phyloP scores from a whole-genome alignment of 345 rosid genomes.

The Ailanthus altissimus region DNA sequence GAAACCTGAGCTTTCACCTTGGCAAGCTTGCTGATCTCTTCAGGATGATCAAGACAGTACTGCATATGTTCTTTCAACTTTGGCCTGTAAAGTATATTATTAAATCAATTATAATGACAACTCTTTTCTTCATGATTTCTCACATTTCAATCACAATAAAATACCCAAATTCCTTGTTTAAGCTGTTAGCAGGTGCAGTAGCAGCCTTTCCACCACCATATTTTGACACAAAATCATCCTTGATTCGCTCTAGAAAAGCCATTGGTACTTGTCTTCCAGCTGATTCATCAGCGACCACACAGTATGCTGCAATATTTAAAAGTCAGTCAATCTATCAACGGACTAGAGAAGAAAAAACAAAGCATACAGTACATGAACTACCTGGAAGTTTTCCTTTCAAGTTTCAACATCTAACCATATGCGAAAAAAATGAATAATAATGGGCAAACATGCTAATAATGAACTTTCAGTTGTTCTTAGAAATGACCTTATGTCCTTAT shows the following conservation, averaged over 20 bases:
- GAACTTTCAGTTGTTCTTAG: neutral
- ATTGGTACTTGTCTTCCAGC: conserved; percentile 58
- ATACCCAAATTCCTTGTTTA: conserved; percentile 60
- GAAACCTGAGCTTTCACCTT: conserved; percentile 62
- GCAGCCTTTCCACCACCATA: conserved; percentile 59
- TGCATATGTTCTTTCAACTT: conserved; percentile 57
- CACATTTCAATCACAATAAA: neutral
- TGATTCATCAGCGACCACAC: conserved; percentile 67
- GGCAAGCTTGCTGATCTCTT: conserved; percentile 54
- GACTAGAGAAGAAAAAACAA: neutral
- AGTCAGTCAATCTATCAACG: conserved; percentile 25
- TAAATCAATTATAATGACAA: neutral
- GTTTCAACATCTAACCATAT: neutral
- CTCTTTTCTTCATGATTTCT: neutral
- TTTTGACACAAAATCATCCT: conserved; percentile 52
- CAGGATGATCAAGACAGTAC: conserved; percentile 34
- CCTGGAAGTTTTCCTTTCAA: too few species aligned
- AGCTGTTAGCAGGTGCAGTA: conserved; percentile 47
- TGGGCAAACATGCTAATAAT: too few species aligned
- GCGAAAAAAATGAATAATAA: neutral
- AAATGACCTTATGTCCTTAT: neutral
- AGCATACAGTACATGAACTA: neutral
- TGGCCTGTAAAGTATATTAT: conserved; percentile 26
- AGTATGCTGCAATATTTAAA: conserved; percentile 47
- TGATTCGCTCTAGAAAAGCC: conserved; percentile 60